These are phyloP conservation scores for Erodium chrysanthum DNA, from an alignment of 441 rosid species.

Conservation along the genomic window DNA sequence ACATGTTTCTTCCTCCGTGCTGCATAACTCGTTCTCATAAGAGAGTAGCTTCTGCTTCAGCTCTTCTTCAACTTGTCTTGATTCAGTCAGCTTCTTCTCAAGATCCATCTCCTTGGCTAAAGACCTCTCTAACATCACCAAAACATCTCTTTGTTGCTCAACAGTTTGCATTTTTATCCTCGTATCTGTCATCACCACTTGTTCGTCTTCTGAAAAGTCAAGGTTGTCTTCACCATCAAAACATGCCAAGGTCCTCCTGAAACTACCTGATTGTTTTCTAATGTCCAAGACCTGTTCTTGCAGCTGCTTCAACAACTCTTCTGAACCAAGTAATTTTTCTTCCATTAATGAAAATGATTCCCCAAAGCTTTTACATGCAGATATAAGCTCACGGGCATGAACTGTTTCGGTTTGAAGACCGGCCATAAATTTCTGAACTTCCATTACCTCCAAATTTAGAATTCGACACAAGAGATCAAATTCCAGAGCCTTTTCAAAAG, in stretches of 20 bases:
- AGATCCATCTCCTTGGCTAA: slow-evolving; percentile 86
- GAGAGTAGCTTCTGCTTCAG: slow-evolving; percentile 41
- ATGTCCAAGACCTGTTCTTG: slow-evolving; percentile 53
- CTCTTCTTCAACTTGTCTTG: slow-evolving; percentile 48
- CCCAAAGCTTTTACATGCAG: slow-evolving; percentile 39
- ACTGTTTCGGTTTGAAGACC: slow-evolving; percentile 30
- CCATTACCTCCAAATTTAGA: slow-evolving; percentile 56
- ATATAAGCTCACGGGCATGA: slow-evolving; percentile 31
- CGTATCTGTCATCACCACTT: slow-evolving; percentile 28
- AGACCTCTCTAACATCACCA: slow-evolving; percentile 87
- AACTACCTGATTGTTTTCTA: slow-evolving; percentile 46
- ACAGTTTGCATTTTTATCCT: slow-evolving; percentile 62
- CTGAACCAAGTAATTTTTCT: slow-evolving; percentile 46
- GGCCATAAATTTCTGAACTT: slow-evolving; percentile 40
- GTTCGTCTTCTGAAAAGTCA: slow-evolving; percentile 30
- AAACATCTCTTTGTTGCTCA: slow-evolving; percentile 59
- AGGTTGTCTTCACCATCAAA: slow-evolving; percentile 28
- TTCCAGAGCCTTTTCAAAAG: slow-evolving; percentile 48
- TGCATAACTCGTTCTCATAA: slow-evolving; percentile 42
- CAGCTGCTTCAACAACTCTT: slow-evolving; percentile 43
- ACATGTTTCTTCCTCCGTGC: slow-evolving; percentile 52
- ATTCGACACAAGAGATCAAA: slow-evolving; percentile 60
- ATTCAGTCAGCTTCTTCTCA: slow-evolving; percentile 65
- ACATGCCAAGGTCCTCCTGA: slow-evolving; percentile 44
- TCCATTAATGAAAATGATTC: slow-evolving; percentile 39